Percentiles rank a stretch among this genome's conserved stretches.
These are phyloP conservation scores for Corrigiola litoralis DNA, from an alignment of 179 eudicot species.

Conservation along the genomic window DNA sequence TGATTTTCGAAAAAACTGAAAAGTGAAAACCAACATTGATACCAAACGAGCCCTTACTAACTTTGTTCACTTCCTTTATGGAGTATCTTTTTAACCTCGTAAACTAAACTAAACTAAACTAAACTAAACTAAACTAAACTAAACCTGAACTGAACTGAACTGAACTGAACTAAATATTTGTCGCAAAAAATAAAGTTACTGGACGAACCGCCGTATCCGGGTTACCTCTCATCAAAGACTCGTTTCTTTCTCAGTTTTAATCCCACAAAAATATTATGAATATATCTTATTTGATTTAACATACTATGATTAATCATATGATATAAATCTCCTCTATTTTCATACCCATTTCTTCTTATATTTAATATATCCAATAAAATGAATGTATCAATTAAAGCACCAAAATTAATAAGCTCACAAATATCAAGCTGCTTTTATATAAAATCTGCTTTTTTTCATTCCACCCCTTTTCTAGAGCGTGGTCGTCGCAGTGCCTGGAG, in stretches of 20 bases:
- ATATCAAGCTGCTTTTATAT: constrained; percentile 36
- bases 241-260: background rate
- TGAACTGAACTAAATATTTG: no score
- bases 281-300: no score
- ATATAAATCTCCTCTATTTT: background rate
- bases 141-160: no score
- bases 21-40: no score
- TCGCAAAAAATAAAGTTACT: no score
- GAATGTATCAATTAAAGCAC: constrained; percentile 25
- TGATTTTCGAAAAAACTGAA: no score
- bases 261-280: background rate
- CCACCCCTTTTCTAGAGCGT: constrained; percentile 55
- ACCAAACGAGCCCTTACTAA: no score
- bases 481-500: constrained; percentile 57
- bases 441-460: constrained; percentile 54
- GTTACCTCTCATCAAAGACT: constrained; percentile 6
- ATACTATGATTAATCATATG: background rate
- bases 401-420: constrained; percentile 18
- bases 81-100: no score
- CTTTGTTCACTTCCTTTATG: no score
- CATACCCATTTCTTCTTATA: background rate
- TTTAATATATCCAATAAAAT: background rate
- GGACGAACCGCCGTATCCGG: constrained; percentile 17
- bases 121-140: no score
- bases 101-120: no score